Base-by-base conservation (phyloP, 1,284 basidiomycete species). In the Papiliotrema flavescens region DNA sequence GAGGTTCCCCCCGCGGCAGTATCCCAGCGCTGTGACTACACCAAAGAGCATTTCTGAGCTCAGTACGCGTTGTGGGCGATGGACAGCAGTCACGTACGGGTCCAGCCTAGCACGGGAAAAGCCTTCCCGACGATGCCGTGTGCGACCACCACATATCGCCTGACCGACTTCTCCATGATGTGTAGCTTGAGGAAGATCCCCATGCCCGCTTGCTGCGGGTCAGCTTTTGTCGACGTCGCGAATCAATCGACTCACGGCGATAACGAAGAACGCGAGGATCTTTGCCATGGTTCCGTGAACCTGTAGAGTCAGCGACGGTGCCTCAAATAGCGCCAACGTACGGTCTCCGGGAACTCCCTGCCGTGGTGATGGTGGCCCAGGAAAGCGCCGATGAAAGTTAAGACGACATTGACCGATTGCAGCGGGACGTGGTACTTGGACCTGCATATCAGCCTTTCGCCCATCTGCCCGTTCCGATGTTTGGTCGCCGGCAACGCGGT, bases 111-210 rank as follows among this genome's bases (percentile, higher is more conserved):
- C 52, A 97, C 79, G 0, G 92, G 92, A 74, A 90, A 98, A 19
- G 79, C 64, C 70, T 89, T 93, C 19, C 95, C 95, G 3, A 97
- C 75, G 17, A 90, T 64, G 0, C 90, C 87, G 66, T 98, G 95
- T 1, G 81, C 73, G 11, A 79, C 76, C 14, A 92, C 87, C 7
- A 87, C 83, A 65, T 82, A 87, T 0, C 88, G 88, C 23, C 93
- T 82, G 11, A 93, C 67, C 1, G 82, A 82, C 59, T 81, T 79
- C 75, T 97, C 90, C 59, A 93, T 82, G 20, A 97, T 85, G 74
- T 98, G 95, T 3, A 95, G 79, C 76, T 95, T 97, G 60, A 98
- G 85, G 75, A 96, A 98, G 55, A 93, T 81, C 6, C 94, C 94
- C 49, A 90, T 79, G 17, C 71, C 68, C 8, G 88, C 79, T 76